Base-by-base conservation (phyloP, 148 eudicot genomes). In the Persicaria maculosa region DNA sequence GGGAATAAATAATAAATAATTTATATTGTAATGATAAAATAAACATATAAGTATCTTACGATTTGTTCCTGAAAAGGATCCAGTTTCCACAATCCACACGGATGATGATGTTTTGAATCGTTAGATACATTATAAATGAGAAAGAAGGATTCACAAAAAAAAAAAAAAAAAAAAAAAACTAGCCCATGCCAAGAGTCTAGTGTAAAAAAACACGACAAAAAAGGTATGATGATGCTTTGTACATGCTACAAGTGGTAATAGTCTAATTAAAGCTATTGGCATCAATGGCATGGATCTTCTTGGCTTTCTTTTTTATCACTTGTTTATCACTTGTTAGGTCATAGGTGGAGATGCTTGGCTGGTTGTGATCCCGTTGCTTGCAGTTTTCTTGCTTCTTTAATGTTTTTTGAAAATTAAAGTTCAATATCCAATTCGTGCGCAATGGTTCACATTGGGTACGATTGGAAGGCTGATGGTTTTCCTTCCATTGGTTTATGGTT, bases 381-480 rank as follows among this genome's bases (percentile, higher is more conserved):
- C 62, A 57, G 25, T 59, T 6, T 59, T 59, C 65, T 59, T 59
- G 65, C 40, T 59, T 59, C 40, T 20, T 36, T 61, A 61, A 61
- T 6, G 9, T 61, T n/a, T 61, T 25, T 1, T 59, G n/a, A n/a
- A n/a, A n/a, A n/a, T n/a, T n/a, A n/a, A n/a, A n/a, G n/a, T n/a
- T n/a, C 65, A 59, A 11, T 4, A 20, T 59, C 4, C 10, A 59
- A 0, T 59, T 59, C 40, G 4, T 59, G 12, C 25, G 5, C 14
- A 25, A 61, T 57, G 65, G 8, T 20, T 10, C 22, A 19, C 36
- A 19, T 22, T 22, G 10, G 36, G 0, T 54, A 54, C n/a, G 58
- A 5, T 15, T 54, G n/a, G 19, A 16, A 54, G 19, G 58, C 20
- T 16, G 19, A 54, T 16, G 20, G 58, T 19, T 57, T 12, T 57